Conservation (phyloP, 306 rosid genomes). For the Luffa aegyptiaca region DNA sequence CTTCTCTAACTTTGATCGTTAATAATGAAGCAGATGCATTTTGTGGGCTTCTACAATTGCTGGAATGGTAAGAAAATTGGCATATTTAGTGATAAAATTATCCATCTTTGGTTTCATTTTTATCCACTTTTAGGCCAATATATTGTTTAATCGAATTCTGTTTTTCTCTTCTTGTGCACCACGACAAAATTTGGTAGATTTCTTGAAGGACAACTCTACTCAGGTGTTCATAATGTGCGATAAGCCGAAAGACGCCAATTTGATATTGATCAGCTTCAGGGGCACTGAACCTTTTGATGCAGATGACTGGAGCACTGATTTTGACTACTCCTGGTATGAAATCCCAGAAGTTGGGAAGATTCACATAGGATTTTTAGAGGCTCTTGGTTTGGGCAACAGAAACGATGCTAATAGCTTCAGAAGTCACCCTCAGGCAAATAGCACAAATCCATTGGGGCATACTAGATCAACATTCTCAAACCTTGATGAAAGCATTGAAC, state of each 20-base stretch:
- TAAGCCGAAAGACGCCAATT: slow-evolving; percentile 54
- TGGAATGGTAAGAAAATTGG: slow-evolving; percentile 52
- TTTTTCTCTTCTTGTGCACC: not conserved
- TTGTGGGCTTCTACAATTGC: slow-evolving; percentile 56
- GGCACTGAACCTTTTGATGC: slow-evolving; percentile 74
- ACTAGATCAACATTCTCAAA: not conserved
- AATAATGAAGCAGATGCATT: slow-evolving; percentile 50
- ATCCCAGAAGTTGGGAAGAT: slow-evolving; percentile 53
- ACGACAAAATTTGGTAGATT: slow-evolving; percentile 26
- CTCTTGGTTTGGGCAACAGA: slow-evolving; percentile 67
- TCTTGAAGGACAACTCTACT: slow-evolving; percentile 36
- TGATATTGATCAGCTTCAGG: slow-evolving; percentile 62
- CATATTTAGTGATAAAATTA: not conserved
- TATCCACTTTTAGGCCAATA: not conserved
- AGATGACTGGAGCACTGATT: slow-evolving; percentile 67
- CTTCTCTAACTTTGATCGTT: slow-evolving; percentile 1
- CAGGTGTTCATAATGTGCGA: slow-evolving; percentile 60
- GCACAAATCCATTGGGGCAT: not conserved
- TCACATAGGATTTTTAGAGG: slow-evolving; percentile 77
- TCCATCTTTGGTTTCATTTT: not conserved
- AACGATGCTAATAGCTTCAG: slow-evolving; percentile 27
- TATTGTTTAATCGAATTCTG: not conserved
- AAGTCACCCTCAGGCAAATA: slow-evolving; percentile 17
- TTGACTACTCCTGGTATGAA: slow-evolving; percentile 76
- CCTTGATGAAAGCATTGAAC: not conserved